Evolutionary conservation across 2,329 filamentous ascomycete species (phyloP).

Genomic region (Rhinocladiella similis): DNA sequence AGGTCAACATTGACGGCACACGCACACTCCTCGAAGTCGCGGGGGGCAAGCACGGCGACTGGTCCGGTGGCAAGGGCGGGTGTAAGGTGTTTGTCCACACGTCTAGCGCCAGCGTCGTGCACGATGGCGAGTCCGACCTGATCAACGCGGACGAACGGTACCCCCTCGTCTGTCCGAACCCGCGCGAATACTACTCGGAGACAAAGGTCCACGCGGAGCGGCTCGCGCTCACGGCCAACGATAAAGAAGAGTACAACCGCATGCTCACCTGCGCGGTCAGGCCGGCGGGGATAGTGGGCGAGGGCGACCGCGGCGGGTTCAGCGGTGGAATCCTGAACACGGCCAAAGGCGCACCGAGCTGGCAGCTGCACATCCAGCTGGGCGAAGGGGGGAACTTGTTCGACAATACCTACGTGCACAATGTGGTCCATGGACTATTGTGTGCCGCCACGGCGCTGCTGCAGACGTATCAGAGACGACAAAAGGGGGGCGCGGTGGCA

Average conservation of each 20-base stretch:
- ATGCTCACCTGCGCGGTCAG: slow-evolving; percentile 81
- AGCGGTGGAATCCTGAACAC: slow-evolving; percentile 73
- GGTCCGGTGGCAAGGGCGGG: slow-evolving; percentile 50
- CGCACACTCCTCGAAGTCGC: slow-evolving; percentile 66
- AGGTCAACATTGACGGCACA: slow-evolving; percentile 88
- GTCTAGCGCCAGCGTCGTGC: slow-evolving; percentile 81
- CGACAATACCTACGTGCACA: slow-evolving; percentile 70
- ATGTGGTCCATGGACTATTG: slow-evolving; percentile 76
- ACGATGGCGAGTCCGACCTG: slow-evolving; percentile 77
- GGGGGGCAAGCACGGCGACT: slow-evolving; percentile 64
- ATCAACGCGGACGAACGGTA: slow-evolving; percentile 82
- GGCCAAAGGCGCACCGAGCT: slow-evolving; percentile 56
- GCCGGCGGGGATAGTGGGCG: slow-evolving; percentile 86
- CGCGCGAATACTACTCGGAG: slow-evolving; percentile 80
- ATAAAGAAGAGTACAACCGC: slow-evolving; percentile 57
- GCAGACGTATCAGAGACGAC: slow-evolving; percentile 49
- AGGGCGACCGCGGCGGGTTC: slow-evolving; percentile 72
- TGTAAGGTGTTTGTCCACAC: slow-evolving; percentile 83
- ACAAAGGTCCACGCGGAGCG: slow-evolving; percentile 86
- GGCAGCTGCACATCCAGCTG: slow-evolving; percentile 75
- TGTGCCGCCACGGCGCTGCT: slow-evolving; percentile 76
- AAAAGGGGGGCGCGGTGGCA: slow-evolving; percentile 56
- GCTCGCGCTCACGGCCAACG: slow-evolving; percentile 70
- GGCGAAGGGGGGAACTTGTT: slow-evolving; percentile 71
- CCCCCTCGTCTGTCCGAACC: slow-evolving; percentile 70